These are phyloP conservation scores for Cryoendolithus antarcticus DNA, from an alignment of 2,329 filamentous ascomycete species.

Conservation along the genomic window DNA sequence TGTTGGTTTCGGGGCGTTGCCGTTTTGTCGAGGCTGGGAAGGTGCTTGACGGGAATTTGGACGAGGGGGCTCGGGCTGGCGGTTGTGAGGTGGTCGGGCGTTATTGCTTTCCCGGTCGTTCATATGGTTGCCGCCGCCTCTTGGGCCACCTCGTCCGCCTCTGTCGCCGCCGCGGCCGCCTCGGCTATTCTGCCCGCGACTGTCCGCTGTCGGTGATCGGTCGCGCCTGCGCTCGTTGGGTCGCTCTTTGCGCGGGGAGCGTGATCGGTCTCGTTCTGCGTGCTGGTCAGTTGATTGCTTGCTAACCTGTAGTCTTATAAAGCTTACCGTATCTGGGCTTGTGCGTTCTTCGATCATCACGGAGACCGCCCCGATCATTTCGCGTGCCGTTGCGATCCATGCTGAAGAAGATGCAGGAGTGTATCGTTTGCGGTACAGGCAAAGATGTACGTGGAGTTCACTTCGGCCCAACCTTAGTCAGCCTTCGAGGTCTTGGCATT, in stretches of 20 bases:
- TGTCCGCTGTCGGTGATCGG: slow-evolving; percentile 10
- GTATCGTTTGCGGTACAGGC: no score
- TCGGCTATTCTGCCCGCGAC: slow-evolving; percentile 9
- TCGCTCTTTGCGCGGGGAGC: slow-evolving; percentile 17
- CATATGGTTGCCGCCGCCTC: not conserved
- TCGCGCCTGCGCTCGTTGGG: slow-evolving; percentile 18
- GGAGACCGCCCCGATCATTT: slow-evolving; percentile 10
- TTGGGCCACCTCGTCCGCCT: slow-evolving; percentile 3
- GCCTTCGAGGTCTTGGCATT: no score
- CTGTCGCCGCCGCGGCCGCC: slow-evolving; percentile 12
- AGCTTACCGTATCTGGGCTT: slow-evolving; percentile 16
- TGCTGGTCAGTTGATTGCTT: slow-evolving; percentile 7
- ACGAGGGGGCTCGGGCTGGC: slow-evolving; percentile 5
- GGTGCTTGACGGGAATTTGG: slow-evolving; percentile 4
- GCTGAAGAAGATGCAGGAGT: slow-evolving; percentile 29
- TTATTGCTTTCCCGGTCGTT: not conserved
- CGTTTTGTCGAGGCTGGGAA: slow-evolving; percentile 7
- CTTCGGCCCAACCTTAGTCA: no score
- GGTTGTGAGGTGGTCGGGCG: not conserved
- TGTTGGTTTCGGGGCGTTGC: not conserved
- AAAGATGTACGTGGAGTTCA: slow-evolving; percentile 9
- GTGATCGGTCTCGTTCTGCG: slow-evolving; percentile 19
- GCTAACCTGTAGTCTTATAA: not conserved
- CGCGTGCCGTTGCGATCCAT: slow-evolving; percentile 19
- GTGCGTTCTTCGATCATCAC: slow-evolving; percentile 15